These are phyloP conservation scores for Canna indica DNA, from an alignment of 176 grass and related monocot species.

Conservation along the genomic window DNA sequence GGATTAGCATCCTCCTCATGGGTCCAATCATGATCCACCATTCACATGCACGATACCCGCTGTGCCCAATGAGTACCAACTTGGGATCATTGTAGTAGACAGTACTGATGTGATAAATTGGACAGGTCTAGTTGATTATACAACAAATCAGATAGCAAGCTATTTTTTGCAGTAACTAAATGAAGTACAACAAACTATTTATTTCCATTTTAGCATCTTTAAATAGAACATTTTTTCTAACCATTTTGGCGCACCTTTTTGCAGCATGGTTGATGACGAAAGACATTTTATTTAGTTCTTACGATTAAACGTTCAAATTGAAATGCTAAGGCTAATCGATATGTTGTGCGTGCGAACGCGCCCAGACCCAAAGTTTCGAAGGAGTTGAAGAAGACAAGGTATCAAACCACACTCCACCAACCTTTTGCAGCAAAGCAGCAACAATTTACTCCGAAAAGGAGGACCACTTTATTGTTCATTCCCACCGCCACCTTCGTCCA, in stretches of 20 bases:
- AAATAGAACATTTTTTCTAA: too few species aligned
- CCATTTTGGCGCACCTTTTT: too few species aligned
- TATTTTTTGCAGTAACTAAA: too few species aligned
- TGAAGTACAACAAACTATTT: too few species aligned
- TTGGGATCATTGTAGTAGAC: too few species aligned
- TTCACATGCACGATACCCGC: too few species aligned
- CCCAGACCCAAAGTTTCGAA: not conserved
- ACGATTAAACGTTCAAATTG: not conserved
- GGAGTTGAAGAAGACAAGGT: not conserved
- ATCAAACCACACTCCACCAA: not conserved
- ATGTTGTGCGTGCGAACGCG: not conserved
- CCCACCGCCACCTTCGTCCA: not conserved
- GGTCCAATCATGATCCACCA: too few species aligned
- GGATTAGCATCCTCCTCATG: too few species aligned
- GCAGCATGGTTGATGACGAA: not conserved
- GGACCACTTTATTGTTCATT: not conserved
- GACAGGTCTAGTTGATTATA: not conserved
- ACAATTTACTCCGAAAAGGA: not conserved
- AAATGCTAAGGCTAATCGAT: not conserved
- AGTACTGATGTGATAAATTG: too few species aligned
- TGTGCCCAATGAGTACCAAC: too few species aligned
- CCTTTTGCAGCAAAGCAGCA: not conserved
- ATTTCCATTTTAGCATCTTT: too few species aligned
- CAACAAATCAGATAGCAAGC: too few species aligned
- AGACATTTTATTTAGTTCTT: not conserved